phyloP scores from a whole-genome alignment of 2,329 filamentous ascomycete genomes.

The Beauveria varroae region DNA sequence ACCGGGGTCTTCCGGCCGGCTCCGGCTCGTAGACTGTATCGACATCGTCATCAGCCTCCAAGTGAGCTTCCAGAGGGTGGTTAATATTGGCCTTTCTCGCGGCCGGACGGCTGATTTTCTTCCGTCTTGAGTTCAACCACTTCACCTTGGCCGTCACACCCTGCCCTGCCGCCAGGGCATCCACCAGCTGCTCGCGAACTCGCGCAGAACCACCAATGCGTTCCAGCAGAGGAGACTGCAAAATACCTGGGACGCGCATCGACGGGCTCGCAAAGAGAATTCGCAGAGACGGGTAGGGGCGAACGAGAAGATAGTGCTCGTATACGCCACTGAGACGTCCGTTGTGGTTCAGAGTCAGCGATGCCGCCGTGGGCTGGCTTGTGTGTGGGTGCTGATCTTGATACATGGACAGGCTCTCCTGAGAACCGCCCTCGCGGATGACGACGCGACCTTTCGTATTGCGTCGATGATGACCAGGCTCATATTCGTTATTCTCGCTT shows the following conservation, averaged over 20 bases:
- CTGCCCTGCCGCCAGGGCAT: conserved; percentile 59
- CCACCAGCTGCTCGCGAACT: conserved; percentile 39
- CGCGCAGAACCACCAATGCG: conserved; percentile 43
- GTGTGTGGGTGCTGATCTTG: conserved; percentile 2
- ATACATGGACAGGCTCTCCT: conserved; percentile 24
- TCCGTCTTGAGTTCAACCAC: conserved; percentile 42
- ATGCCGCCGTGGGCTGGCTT: not conserved
- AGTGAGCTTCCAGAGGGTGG: conserved; percentile 14
- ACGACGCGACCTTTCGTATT: conserved; percentile 14
- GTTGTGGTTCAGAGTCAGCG: conserved; percentile 7
- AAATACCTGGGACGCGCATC: conserved; percentile 58
- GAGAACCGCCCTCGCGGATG: conserved; percentile 11
- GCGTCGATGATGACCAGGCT: not conserved
- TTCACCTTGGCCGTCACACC: conserved; percentile 69
- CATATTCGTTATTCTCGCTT: not conserved
- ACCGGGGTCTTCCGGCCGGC: conserved; percentile 52
- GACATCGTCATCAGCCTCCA: conserved; percentile 10
- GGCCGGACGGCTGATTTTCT: not conserved
- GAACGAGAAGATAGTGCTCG: conserved; percentile 55
- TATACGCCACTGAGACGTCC: conserved; percentile 29
- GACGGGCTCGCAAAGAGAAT: conserved; percentile 64
- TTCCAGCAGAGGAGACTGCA: conserved; percentile 51
- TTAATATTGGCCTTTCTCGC: not conserved
- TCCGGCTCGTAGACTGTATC: conserved; percentile 12
- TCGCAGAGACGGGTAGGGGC: conserved; percentile 57